These are phyloP conservation scores for Claviceps spartinae DNA, from an alignment of 2,329 filamentous ascomycete genomes.

Conservation along the genomic window DNA sequence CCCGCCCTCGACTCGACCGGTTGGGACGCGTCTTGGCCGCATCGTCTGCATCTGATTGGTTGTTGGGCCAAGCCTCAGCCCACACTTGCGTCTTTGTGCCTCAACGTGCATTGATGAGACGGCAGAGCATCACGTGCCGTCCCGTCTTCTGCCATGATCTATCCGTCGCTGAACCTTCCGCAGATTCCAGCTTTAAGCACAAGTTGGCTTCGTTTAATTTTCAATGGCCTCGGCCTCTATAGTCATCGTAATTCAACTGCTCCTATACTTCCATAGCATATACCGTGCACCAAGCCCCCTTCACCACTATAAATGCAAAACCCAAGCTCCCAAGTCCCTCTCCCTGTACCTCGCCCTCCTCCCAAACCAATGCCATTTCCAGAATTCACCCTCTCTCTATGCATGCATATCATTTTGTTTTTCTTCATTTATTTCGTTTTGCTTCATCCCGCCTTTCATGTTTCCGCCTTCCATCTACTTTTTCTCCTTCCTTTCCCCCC, in stretches of 20 bases:
- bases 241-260: too few species aligned
- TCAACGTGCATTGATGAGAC: not conserved
- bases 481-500: not conserved
- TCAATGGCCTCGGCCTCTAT: too few species aligned
- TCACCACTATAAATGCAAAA: too few species aligned
- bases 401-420: not conserved
- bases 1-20: conserved; percentile 2
- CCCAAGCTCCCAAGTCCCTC: too few species aligned
- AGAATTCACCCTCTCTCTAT: conserved; percentile 4
- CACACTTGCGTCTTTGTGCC: not conserved
- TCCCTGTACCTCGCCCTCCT: too few species aligned
- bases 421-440: not conserved
- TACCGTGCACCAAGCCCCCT: too few species aligned
- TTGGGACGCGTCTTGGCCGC: conserved; percentile 14
- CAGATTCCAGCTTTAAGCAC: too few species aligned
- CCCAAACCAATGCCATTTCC: conserved; percentile 2
- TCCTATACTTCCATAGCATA: too few species aligned
- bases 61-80: conserved; percentile 1
- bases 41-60: conserved; percentile 15
- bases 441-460: too few species aligned
- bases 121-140: not conserved
- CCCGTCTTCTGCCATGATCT: too few species aligned
- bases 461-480: not conserved
- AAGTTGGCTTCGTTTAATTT: too few species aligned
- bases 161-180: too few species aligned